Evolutionary conservation across 1,284 basidiomycete genomes (phyloP), one percentile per base, ranked within the genome.

Genomic region (Trichosporon ovoides): DNA sequence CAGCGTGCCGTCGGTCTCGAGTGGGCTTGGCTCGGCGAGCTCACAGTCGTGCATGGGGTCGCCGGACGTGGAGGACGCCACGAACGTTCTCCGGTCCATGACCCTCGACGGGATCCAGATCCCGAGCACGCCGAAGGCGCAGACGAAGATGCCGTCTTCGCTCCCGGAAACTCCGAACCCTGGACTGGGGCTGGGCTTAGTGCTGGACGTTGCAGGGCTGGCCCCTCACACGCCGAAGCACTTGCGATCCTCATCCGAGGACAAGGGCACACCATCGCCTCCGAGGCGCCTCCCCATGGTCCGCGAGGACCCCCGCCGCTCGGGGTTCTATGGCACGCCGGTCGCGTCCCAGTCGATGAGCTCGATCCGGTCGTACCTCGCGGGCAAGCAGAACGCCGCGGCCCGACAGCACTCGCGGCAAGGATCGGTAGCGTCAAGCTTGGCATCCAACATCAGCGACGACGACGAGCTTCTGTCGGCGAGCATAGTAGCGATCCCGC

Each of bases 391-490:
- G 31, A n/a, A 33, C 33, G 22, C 14, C 10, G 37, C 24, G 7
- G 10, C 7, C 7, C 20, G 12, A 7, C 38, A 24, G 19, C 52
- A 54, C 59, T 48, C 46, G 51, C 55, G 49, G 19, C 55, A 55
- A 20, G 50, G 31, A 10, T 54, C 50, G 11, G 38, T 60, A 18
- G 53, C 56, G 53, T 40, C 35, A 11, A 50, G 36, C 24, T 12
- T 55, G 20, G 63, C 69, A 22, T 69, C 65, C 20, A 72, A 70
- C 40, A 61, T 65, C 33, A 70, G 67, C 59, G 72, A 74, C 57
- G 74, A 74, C 34, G 72, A 73, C 58, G 28, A 31, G 28, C 63
- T 70, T 10, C 62, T 67, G 52, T 72, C 68, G 7, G 74, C 72
- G 4, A 69, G 68, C 53, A 71, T 76, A 48, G 70, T 74, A 49